Base-by-base conservation (phyloP, 768 basidiomycete genomes). In the Mycena vitilis region DNA sequence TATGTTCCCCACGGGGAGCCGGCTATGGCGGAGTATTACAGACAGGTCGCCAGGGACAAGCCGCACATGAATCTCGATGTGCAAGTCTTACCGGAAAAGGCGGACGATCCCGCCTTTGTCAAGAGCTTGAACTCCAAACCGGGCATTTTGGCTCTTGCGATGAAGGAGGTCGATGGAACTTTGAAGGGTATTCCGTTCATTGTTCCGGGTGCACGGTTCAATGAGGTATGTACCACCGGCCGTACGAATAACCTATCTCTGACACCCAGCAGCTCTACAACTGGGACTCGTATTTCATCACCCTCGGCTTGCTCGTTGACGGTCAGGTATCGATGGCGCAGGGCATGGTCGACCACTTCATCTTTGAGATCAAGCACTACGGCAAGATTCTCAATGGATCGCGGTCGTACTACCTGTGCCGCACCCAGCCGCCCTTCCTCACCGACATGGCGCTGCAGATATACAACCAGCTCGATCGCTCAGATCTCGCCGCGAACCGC, bases 391-490 rank as follows among this genome's bases (percentile, higher is more conserved):
- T 99, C 72, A 99, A 99, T 78, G 97, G 97, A 69, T 96, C 92
- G 79, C 92, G 97, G 74, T 94, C 93, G 77, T 92, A 91, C 87
- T 99, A 99, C 79, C 89, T 99, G 65, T 94, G 93, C 78, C 92
- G 97, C 69, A 93, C 95, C 15, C 97, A 99, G 77, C 97, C 97
- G 37, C 97, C 97, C 2, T 99, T 99, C 92, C 86, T 99, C 54
- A 99, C 97, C 52, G 97, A 99, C 78, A 95, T 99, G 91, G 95
- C 96, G 0, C 86, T 99, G 45, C 98, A 99, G 78, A 97, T 98
- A 77, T 99, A 93, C 84, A 96, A 96, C 76, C 96, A 96, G 77
- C 89, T 98, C 62, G 95, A 98, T 74, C 91, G 94, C 53, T 90
- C 89, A 1, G 92, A 96, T 69, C 79, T 90, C 66, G 89, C 89